Conservation (phyloP, 257 asterid species). For the Nicotiana benthamiana region DNA sequence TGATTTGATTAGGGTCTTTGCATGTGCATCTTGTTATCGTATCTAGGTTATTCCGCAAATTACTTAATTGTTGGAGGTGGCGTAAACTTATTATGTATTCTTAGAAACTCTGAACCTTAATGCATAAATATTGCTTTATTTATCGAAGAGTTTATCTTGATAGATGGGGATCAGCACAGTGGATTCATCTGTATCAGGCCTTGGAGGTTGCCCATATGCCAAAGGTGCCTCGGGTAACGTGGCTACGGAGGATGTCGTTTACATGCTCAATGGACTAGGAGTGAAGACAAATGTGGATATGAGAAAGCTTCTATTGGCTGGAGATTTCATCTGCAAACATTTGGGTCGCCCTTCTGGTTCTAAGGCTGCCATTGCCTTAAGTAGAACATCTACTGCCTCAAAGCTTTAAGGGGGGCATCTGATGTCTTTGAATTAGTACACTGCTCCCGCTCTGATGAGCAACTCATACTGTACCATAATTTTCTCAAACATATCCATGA, state of each 20-base stretch:
- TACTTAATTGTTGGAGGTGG: background rate
- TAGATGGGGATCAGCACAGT: constrained; percentile 88
- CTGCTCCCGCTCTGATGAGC: background rate
- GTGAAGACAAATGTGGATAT: constrained; percentile 72
- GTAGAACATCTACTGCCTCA: constrained; percentile 47
- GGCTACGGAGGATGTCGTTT: constrained; percentile 93
- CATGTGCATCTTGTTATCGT: background rate
- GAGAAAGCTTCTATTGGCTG: constrained; percentile 58
- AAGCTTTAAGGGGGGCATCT: constrained; percentile 48
- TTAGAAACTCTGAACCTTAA: background rate
- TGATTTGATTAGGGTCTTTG: background rate
- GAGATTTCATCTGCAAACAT: constrained; percentile 69
- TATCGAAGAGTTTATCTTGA: background rate
- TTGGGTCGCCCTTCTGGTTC: constrained; percentile 73
- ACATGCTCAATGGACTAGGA: constrained; percentile 85
- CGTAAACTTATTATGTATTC: background rate
- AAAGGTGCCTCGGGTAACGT: constrained; percentile 97
- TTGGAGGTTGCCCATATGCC: constrained; percentile 96
- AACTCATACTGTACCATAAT: background rate
- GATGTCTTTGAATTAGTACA: background rate
- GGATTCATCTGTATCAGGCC: constrained; percentile 86
- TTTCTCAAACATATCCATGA: background rate
- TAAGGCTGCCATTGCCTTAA: constrained; percentile 68
- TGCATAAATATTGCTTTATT: background rate
- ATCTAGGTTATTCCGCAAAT: background rate